Evolutionary conservation across 164 flowering plant genomes (phyloP), one percentile per base, ranked within the genome.

Genomic region (Annona squamosa): DNA sequence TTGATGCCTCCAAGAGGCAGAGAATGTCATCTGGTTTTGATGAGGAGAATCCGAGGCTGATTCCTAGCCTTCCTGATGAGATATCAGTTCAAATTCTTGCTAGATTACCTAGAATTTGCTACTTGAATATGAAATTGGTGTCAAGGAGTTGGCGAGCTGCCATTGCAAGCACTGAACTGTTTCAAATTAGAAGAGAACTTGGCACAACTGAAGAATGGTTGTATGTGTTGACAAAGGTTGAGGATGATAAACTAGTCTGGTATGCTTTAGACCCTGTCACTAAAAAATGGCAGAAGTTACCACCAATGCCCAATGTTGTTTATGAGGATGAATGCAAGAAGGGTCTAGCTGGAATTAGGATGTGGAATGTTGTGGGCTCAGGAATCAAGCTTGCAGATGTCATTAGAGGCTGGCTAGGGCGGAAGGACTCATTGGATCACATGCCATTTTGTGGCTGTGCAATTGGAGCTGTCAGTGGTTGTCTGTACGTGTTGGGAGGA

Each of bases 41-140:
- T 63, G 59, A 52, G 13, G 86, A 86, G 56, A 82, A 75, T 66
- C 83, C 83, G 12, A 83, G 96, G 71, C 74, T 93, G 65, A 89
- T 93, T 72, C 97, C 97, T 4, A 82, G 76, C 79, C 95, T 91
- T 65, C 98, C 98, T 37, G 91, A 93, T 82, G 97, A 91, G 82
- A 83, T 93, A 70, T 90, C 98, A 3, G 46, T 90, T 47, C 94
- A 89, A 75, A 90, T 93, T 72, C 89, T 91, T 17, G 94, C 98
- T 26, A 81, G 97, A 76, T 70, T 93, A 69, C 97, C 97, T 7
- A 87, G 90, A 76, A 77, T 86, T 44, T 72, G 67, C 76, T 85
- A 90, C 71, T 78, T 86, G 61, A 80, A 79, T 63, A 65, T 86
- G 68, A 88, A 79, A 70, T 73, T 84, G 73, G 98, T 93, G 46